Evolutionary conservation across 345 rosid genomes (phyloP).

Genomic region (Linum usitatissimum): DNA sequence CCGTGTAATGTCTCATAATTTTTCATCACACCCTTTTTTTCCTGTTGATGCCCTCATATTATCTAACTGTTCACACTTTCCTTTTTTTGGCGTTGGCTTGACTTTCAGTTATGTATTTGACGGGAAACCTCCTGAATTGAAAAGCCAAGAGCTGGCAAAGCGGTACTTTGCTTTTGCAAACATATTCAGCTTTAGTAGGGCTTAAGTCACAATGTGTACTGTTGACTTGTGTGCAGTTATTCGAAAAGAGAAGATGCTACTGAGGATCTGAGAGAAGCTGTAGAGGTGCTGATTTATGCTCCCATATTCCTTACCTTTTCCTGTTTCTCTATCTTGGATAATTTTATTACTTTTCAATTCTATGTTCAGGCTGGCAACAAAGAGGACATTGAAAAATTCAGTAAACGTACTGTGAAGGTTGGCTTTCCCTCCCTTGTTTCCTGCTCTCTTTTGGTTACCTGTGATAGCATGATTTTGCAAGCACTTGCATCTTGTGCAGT

Average conservation of each 20-base stretch:
- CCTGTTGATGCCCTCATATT: background rate
- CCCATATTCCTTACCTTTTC: conserved; percentile 3
- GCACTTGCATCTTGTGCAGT: background rate
- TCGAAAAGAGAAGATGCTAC: conserved; percentile 79
- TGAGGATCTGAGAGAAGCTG: conserved; percentile 49
- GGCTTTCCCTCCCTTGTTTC: background rate
- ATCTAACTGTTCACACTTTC: conserved; percentile 2
- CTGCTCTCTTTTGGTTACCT: background rate
- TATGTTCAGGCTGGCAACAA: conserved; percentile 51
- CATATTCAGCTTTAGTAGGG: background rate
- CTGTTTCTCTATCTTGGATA: conserved; percentile 1
- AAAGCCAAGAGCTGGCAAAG: conserved; percentile 76
- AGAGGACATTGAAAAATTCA: conserved; percentile 89
- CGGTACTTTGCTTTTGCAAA: conserved; percentile 33
- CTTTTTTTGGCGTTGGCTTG: background rate
- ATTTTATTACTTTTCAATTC: background rate
- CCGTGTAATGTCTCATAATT: conserved; percentile 44
- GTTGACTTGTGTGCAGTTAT: conserved; percentile 35
- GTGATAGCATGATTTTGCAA: background rate
- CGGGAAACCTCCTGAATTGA: conserved; percentile 81
- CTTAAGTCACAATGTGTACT: background rate
- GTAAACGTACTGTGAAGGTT: conserved; percentile 89
- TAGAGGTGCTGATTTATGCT: conserved; percentile 36
- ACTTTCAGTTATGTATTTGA: conserved; percentile 69
- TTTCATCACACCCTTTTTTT: background rate